Evolutionary conservation across 2,329 filamentous ascomycete genomes (phyloP).

Genomic region (Aspergillus neotritici): DNA sequence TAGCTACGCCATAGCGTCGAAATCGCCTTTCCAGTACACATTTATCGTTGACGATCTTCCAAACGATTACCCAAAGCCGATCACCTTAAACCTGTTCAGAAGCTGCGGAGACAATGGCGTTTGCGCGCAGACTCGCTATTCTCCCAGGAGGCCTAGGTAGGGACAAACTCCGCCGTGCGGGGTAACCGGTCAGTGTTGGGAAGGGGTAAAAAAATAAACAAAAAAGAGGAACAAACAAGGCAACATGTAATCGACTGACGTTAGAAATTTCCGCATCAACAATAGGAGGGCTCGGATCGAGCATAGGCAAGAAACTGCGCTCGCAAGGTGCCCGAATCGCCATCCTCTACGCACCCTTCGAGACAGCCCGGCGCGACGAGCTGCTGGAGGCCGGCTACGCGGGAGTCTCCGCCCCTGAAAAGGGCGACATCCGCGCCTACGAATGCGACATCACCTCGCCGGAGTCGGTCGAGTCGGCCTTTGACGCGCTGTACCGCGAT

Average conservation of each 20-base stretch:
- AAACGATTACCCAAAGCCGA: too few relatives aligned
- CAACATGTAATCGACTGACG: neutral
- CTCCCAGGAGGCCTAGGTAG: conserved; percentile 42
- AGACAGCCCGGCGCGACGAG: conserved; percentile 33
- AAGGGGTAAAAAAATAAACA: too few relatives aligned
- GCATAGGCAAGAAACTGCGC: conserved; percentile 38
- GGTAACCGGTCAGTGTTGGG: neutral
- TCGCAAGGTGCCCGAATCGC: conserved; percentile 41
- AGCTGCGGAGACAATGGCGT: conserved; percentile 25
- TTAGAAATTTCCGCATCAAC: neutral
- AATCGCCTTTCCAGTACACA: too few relatives aligned
- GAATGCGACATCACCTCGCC: conserved; percentile 47
- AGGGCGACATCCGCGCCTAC: conserved; percentile 28
- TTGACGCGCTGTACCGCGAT: conserved; percentile 31
- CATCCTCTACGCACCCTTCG: conserved; percentile 46
- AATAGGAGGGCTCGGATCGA: conserved; percentile 39
- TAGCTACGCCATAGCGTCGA: too few relatives aligned
- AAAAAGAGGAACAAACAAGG: conserved; percentile 9
- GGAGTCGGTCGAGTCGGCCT: conserved; percentile 42
- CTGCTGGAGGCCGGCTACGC: conserved; percentile 36
- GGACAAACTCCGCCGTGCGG: conserved; percentile 1
- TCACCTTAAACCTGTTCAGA: too few relatives aligned
- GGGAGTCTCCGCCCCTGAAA: neutral
- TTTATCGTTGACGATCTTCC: too few relatives aligned
- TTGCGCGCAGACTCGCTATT: conserved; percentile 37